Evolutionary conservation across 441 rosid species (phyloP).

Genomic region (Adansonia madagascariensis): DNA sequence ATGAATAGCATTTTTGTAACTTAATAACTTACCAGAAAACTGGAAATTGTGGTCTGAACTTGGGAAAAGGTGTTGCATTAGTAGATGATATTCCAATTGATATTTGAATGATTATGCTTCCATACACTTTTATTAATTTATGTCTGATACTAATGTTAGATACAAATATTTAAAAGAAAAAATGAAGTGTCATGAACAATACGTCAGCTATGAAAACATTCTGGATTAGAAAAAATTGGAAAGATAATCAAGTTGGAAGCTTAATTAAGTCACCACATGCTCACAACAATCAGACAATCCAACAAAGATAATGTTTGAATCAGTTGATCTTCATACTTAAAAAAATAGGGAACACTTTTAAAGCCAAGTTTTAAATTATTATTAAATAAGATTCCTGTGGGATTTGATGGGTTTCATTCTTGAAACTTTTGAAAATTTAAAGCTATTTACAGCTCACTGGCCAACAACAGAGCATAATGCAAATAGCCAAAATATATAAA

Average conservation of each 20-base stretch:
- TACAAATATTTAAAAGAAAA: no score
- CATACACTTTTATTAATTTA: no score
- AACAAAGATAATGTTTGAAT: background rate
- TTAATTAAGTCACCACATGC: background rate
- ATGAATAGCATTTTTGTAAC: background rate
- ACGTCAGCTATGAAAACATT: background rate
- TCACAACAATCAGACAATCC: background rate
- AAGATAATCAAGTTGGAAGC: constrained; percentile 5
- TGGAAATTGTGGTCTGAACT: background rate
- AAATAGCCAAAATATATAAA: background rate
- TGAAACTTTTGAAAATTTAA: background rate
- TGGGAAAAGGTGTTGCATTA: background rate
- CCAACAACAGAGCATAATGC: background rate
- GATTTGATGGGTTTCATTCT: background rate
- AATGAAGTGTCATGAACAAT: background rate
- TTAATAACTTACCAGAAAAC: background rate
- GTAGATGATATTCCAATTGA: no score
- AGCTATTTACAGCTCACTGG: background rate
- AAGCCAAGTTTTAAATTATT: background rate
- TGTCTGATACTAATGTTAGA: no score
- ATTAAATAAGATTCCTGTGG: background rate
- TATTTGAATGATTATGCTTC: no score
- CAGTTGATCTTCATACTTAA: background rate
- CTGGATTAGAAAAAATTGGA: background rate
- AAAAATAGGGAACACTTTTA: background rate